Percentiles rank a stretch among this genome's conserved stretches.
phyloP scores from a whole-genome alignment of 352 stramenopile species.

The Elongisporangium prolatum region DNA sequence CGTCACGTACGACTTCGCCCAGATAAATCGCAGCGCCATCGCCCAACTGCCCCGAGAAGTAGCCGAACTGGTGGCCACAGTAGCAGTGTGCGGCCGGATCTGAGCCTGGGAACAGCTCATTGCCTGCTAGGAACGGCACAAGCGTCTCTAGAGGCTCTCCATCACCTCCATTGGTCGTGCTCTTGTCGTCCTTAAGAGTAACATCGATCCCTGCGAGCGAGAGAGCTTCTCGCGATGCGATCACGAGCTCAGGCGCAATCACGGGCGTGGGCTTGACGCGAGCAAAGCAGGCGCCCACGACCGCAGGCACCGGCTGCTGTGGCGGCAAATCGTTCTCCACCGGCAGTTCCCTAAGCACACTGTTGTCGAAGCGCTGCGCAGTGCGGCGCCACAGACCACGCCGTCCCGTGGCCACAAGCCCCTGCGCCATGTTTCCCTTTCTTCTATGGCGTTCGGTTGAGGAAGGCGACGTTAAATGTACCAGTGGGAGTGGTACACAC shows the following conservation, averaged over 20 bases:
- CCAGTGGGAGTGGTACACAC: not conserved
- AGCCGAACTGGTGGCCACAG: conserved; percentile 90
- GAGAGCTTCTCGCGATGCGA: conserved; percentile 45
- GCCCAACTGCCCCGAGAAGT: conserved; percentile 89
- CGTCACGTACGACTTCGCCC: conserved; percentile 64
- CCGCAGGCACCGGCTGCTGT: conserved; percentile 46
- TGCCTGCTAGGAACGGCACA: conserved; percentile 61
- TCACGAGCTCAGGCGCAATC: conserved; percentile 48
- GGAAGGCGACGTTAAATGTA: not conserved
- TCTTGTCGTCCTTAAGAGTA: not conserved
- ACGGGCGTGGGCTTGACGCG: conserved; percentile 58
- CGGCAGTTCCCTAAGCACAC: conserved; percentile 55
- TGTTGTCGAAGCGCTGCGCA: conserved; percentile 45
- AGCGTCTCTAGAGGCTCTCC: conserved; percentile 30
- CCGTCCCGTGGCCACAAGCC: conserved; percentile 2
- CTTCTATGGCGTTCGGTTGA: not conserved
- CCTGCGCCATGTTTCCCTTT: not conserved
- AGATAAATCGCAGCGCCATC: conserved; percentile 89
- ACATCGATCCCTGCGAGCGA: conserved; percentile 57
- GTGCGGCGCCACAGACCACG: conserved; percentile 39
- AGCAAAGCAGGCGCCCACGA: conserved; percentile 58
- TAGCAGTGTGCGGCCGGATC: conserved; percentile 88
- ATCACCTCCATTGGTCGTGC: conserved; percentile 1
- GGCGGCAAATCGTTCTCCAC: conserved; percentile 35
- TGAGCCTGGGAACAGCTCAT: conserved; percentile 64